Evolutionary conservation across 2,329 filamentous ascomycete species (phyloP).

Genomic region (Pleomassaria siparia): DNA sequence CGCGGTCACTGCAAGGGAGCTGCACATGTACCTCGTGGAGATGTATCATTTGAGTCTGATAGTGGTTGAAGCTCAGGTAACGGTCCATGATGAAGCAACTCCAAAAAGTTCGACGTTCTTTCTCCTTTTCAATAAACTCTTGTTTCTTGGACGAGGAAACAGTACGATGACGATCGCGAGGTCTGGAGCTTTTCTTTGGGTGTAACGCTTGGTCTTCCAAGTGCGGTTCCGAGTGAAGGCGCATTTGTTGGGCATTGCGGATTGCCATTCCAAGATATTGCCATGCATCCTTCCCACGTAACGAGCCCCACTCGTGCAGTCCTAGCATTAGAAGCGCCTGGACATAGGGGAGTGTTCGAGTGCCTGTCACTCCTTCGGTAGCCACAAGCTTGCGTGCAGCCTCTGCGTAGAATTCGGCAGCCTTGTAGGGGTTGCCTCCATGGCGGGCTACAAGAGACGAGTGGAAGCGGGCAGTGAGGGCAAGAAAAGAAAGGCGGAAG

Average conservation of each 20-base stretch:
- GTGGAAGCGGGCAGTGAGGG: constrained; percentile 70
- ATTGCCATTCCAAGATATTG: constrained; percentile 63
- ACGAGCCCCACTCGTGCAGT: constrained; percentile 71
- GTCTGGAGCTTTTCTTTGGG: constrained; percentile 17
- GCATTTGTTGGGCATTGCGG: constrained; percentile 55
- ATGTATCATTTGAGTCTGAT: constrained; percentile 61
- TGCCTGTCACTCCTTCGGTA: not conserved
- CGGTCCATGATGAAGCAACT: constrained; percentile 74
- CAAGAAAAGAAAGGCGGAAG: constrained; percentile 68
- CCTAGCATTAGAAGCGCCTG: constrained; percentile 72
- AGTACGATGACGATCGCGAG: constrained; percentile 33
- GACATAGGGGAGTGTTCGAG: constrained; percentile 59
- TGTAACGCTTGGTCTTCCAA: constrained; percentile 28
- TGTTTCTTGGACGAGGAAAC: constrained; percentile 42
- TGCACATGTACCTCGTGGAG: constrained; percentile 64
- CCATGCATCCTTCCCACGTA: constrained; percentile 64
- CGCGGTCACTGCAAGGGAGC: constrained; percentile 66
- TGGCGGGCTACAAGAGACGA: constrained; percentile 55
- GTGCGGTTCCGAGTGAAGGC: constrained; percentile 32
- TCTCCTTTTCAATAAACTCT: constrained; percentile 62
- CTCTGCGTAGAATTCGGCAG: constrained; percentile 66
- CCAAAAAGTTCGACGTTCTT: constrained; percentile 70
- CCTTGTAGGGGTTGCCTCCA: constrained; percentile 55
- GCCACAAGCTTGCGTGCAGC: constrained; percentile 55
- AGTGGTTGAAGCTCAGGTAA: constrained; percentile 65